These are phyloP conservation scores for Vigna hirtella DNA, from an alignment of 306 rosid species.

Conservation along the genomic window DNA sequence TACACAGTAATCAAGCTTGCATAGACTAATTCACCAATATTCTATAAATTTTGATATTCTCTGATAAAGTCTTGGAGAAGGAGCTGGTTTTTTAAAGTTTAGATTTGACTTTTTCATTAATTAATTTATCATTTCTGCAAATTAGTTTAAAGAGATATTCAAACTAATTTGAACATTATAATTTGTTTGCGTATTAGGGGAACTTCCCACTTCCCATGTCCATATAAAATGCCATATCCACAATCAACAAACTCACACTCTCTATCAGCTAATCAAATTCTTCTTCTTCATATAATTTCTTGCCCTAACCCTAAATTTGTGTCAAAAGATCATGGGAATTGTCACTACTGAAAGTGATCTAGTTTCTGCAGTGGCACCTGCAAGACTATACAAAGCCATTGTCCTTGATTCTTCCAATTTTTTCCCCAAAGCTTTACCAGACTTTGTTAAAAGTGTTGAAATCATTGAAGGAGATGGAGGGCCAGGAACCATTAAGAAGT, in stretches of 20 bases:
- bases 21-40: neutral
- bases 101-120: constrained; percentile 5
- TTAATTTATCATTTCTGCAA: neutral
- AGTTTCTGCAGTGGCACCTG: constrained; percentile 42
- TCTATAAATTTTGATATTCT: neutral
- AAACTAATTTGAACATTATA: neutral
- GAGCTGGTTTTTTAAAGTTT: neutral
- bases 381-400: constrained; percentile 54
- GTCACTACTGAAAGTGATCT: constrained; percentile 41
- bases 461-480: constrained; percentile 58
- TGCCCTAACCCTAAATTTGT: neutral
- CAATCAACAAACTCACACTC: neutral
- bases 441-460: constrained; percentile 37
- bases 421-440: constrained; percentile 44
- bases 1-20: neutral
- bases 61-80: neutral
- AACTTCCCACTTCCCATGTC: neutral
- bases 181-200: neutral
- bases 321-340: constrained; percentile 49
- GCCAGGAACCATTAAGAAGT: constrained; percentile 53
- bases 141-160: neutral
- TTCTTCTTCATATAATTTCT: neutral
- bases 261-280: neutral
- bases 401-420: constrained; percentile 42
- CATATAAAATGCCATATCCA: constrained; percentile 20